These are phyloP conservation scores for Grosmannia huntii DNA, from an alignment of 2,329 filamentous ascomycete species.

Conservation along the genomic window DNA sequence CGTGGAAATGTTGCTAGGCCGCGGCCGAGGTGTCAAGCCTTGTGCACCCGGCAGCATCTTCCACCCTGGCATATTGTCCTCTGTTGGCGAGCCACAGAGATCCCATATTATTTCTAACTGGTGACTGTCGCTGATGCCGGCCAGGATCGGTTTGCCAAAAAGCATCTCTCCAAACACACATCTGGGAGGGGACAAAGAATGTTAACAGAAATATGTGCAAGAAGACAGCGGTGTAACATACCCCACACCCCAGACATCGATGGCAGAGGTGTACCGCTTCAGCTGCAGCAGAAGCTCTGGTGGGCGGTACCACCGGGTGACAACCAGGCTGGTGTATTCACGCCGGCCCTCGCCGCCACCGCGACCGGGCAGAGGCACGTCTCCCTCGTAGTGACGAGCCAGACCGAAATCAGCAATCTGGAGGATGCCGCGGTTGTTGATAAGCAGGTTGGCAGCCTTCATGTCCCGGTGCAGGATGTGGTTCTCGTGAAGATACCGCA, in stretches of 20 bases:
- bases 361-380: constrained; percentile 59
- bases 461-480: constrained; percentile 93
- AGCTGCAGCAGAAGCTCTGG: constrained; percentile 84
- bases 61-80: constrained; percentile 90
- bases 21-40: constrained; percentile 48
- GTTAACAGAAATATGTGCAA: not conserved
- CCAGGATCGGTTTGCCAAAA: constrained; percentile 79
- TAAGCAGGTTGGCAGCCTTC: constrained; percentile 96
- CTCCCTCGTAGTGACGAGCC: constrained; percentile 83
- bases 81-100: constrained; percentile 77
- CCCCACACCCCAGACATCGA: constrained; percentile 98
- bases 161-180: constrained; percentile 99
- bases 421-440: constrained; percentile 84
- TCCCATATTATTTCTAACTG: constrained; percentile 93
- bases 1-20: constrained; percentile 53
- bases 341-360: constrained; percentile 74
- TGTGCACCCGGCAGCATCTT: constrained; percentile 70
- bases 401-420: constrained; percentile 97
- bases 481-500: constrained; percentile 80
- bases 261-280: constrained; percentile 87
- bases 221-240: constrained; percentile 22
- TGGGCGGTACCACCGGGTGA: constrained; percentile 93
- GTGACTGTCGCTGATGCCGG: constrained; percentile 77
- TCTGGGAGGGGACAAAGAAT: constrained; percentile 26
- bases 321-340: constrained; percentile 93